Conservation (phyloP, 208 protist species). For the Wallacemonas rigidus region DNA sequence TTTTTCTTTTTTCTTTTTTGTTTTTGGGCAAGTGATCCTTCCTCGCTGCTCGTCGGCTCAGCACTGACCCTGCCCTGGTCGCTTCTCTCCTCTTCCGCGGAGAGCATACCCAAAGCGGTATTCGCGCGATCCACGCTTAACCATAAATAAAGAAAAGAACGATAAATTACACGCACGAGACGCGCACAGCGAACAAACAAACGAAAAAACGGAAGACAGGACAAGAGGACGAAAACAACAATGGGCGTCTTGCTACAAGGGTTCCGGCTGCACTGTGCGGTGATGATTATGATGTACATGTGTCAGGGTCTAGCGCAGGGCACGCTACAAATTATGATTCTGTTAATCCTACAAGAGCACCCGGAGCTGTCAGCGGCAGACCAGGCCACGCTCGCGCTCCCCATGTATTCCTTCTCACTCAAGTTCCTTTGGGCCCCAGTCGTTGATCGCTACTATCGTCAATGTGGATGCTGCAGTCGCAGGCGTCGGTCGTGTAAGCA, state of each 20-base stretch:
- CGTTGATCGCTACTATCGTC: slow-evolving; percentile 34
- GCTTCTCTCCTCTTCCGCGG: too few relatives aligned
- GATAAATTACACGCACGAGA: neutral
- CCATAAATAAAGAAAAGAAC: too few relatives aligned
- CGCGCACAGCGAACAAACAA: neutral
- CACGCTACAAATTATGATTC: slow-evolving; percentile 14
- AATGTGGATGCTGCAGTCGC: slow-evolving; percentile 2
- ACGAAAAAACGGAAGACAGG: neutral
- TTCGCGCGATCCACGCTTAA: too few relatives aligned
- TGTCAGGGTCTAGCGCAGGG: slow-evolving; percentile 24
- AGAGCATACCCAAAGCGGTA: too few relatives aligned
- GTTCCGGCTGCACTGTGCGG: slow-evolving; percentile 19
- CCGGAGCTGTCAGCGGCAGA: slow-evolving; percentile 21
- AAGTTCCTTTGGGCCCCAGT: slow-evolving; percentile 57
- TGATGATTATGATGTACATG: slow-evolving; percentile 24
- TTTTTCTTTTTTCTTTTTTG: too few relatives aligned
- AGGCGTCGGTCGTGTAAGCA: neutral
- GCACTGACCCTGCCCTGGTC: too few relatives aligned
- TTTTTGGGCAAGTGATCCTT: too few relatives aligned
- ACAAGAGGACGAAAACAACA: neutral
- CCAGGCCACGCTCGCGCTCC: slow-evolving; percentile 34
- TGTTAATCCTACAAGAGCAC: slow-evolving; percentile 21
- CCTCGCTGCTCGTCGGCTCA: too few relatives aligned
- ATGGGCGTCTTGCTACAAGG: slow-evolving; percentile 12
- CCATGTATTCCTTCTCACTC: slow-evolving; percentile 46